Base-by-base conservation (phyloP, 495 filamentous ascomycete species). In the Peziza echinospora region DNA sequence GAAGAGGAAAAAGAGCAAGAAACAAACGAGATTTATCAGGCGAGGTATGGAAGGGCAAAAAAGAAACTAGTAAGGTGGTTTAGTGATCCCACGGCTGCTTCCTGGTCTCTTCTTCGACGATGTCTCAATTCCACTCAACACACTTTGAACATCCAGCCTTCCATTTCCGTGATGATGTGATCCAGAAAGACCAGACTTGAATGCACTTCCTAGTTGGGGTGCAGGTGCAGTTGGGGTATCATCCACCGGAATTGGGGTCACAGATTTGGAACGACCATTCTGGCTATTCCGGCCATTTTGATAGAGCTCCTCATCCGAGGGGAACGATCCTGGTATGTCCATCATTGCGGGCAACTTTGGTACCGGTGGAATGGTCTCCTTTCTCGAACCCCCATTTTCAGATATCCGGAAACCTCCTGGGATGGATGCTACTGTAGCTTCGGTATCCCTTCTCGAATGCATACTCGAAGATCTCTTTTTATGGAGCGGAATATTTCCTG, bases 401-500 rank as follows among this genome's bases (percentile, higher is more conserved):
- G 30, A 37, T 2, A 13, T 17, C 13, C 19, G 30, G 19, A 37
- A 37, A 37, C 30, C 19, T 7, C 30, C 30, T 13, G 19, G 4
- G 30, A 7, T 37, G n/a, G n/a, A n/a, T n/a, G n/a, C n/a, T n/a
- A n/a, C n/a, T n/a, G n/a, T n/a, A n/a, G n/a, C n/a, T n/a, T n/a
- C n/a, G n/a, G n/a, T n/a, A 37, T 37, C 30, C 19, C 30, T 37
- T 37, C 30, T 37, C n/a, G n/a, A n/a, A 37, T 37, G 30, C 6
- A 37, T 37, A 17, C 30, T 37, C 30, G 13, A 17, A 13, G 30
- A 37, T 17, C 30, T 37, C 6, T 7, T 37, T 2, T 37, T 37
- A 26, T 45, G 25, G 8, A 23, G 26, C 49, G 58, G 22, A 51
- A n/a, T n/a, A 37, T 37, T 37, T 1, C 30, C 30, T 2, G 13